Percentiles rank a stretch among this genome's conserved stretches.
Evolutionary conservation across 192 early-diverging fungal species (phyloP).

Genomic region (Rhizoclosmatium globosum): DNA sequence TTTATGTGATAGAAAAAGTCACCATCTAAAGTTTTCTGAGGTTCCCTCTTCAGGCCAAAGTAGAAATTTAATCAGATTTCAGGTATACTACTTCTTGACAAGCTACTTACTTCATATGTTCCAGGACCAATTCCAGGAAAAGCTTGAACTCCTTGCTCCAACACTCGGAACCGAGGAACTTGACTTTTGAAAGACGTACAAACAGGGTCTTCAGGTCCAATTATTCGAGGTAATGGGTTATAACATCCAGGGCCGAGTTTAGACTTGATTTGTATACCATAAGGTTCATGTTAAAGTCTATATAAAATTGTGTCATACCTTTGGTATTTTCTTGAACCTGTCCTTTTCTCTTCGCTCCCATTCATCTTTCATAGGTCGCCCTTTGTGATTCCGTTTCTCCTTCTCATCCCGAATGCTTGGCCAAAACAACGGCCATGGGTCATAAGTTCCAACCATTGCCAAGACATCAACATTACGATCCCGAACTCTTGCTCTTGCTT

Average conservation of each 20-base stretch:
- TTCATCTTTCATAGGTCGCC: conserved; percentile 24
- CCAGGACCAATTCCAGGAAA: conserved; percentile 19
- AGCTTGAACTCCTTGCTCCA: background rate
- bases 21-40: conserved; percentile 3
- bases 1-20: background rate
- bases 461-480: conserved; percentile 33
- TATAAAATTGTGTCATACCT: background rate
- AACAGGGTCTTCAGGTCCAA: background rate
- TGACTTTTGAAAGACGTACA: conserved; percentile 35
- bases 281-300: background rate
- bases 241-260: conserved; percentile 32
- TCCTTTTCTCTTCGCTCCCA: conserved; percentile 20
- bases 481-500: background rate
- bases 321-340: background rate
- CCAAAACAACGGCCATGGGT: conserved; percentile 39
- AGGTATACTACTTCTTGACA: background rate
- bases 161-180: conserved; percentile 19
- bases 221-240: conserved; percentile 9
- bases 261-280: background rate
- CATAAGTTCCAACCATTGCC: conserved; percentile 39
- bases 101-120: conserved; percentile 13
- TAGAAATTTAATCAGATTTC: background rate
- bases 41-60: background rate
- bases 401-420: conserved; percentile 12
- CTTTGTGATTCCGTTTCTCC: conserved; percentile 14